Conservation (phyloP, 768 basidiomycete genomes). For the Mycena crocata region DNA sequence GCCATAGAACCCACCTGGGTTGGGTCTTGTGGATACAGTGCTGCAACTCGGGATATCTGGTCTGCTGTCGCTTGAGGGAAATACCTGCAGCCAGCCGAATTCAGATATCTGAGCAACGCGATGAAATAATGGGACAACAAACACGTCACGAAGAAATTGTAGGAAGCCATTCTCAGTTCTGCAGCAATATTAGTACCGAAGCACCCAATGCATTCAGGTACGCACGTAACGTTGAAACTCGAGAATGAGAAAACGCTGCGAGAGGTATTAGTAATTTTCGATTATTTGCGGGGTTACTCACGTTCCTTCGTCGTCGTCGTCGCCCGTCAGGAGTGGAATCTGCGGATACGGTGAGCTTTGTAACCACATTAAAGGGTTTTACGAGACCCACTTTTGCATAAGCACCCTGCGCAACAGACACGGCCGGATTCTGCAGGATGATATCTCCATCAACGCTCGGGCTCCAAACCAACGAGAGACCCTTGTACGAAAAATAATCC, state of each 20-base stretch:
- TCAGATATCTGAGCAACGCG: not conserved
- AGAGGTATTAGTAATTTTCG: not conserved
- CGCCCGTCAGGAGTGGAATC: constrained; percentile 44
- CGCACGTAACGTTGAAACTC: constrained; percentile 36
- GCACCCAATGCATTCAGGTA: constrained; percentile 3
- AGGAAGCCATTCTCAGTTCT: constrained; percentile 27
- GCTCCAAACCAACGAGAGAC: constrained; percentile 46
- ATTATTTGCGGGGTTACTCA: constrained; percentile 33
- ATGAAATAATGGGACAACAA: not conserved
- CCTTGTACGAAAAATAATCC: constrained; percentile 41
- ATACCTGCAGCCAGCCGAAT: not conserved
- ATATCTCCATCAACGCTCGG: constrained; percentile 54
- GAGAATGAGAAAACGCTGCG: constrained; percentile 35
- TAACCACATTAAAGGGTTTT: constrained; percentile 17
- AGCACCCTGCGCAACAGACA: constrained; percentile 45
- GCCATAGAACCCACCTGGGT: not conserved
- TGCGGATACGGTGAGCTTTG: constrained; percentile 15
- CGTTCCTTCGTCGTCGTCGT: constrained; percentile 57
- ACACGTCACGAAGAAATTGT: not conserved
- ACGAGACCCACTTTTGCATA: constrained; percentile 42
- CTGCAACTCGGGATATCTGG: not conserved
- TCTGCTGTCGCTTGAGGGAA: not conserved
- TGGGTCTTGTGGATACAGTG: constrained; percentile 11
- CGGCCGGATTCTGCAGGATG: constrained; percentile 45
- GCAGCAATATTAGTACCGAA: constrained; percentile 22